phyloP scores from a whole-genome alignment of 257 asterid genomes.

The Jaltomata sinuosa region DNA sequence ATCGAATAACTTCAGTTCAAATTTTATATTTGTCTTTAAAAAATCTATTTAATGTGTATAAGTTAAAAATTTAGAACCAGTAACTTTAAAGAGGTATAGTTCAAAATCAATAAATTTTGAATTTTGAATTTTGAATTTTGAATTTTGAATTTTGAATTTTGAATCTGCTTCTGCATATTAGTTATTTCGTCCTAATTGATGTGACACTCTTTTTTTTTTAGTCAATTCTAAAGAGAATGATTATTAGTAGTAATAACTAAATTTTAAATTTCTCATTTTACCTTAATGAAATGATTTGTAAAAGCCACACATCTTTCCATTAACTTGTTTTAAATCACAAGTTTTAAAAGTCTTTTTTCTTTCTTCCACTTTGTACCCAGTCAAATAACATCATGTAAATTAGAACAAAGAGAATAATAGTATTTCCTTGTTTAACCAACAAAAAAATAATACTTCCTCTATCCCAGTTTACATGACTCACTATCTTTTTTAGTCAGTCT shows the following conservation, averaged over 20 bases:
- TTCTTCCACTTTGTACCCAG: no score
- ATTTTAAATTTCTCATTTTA: neutral
- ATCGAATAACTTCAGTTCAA: neutral
- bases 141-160: neutral
- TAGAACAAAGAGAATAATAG: neutral
- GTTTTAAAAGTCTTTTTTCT: neutral
- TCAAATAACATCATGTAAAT: neutral
- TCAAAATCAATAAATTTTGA: neutral
- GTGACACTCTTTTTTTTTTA: neutral
- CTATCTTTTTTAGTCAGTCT: no score
- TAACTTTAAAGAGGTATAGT: no score
- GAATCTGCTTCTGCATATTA: neutral
- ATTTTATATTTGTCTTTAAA: neutral
- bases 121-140: no score
- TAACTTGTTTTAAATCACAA: neutral
- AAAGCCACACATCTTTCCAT: no score
- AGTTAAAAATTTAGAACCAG: neutral
- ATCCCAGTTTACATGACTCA: accelerated
- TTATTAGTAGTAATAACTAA: neutral
- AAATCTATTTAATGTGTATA: neutral
- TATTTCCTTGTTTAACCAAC: no score
- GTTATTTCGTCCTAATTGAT: neutral
- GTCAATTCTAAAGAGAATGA: neutral
- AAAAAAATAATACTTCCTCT: neutral
- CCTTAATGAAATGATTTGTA: neutral